A percentile compares a stretch with the other conserved stretches of the same genome.
phyloP scores from a whole-genome alignment of 2,329 filamentous ascomycete species.

The Aureobasidium zeae region DNA sequence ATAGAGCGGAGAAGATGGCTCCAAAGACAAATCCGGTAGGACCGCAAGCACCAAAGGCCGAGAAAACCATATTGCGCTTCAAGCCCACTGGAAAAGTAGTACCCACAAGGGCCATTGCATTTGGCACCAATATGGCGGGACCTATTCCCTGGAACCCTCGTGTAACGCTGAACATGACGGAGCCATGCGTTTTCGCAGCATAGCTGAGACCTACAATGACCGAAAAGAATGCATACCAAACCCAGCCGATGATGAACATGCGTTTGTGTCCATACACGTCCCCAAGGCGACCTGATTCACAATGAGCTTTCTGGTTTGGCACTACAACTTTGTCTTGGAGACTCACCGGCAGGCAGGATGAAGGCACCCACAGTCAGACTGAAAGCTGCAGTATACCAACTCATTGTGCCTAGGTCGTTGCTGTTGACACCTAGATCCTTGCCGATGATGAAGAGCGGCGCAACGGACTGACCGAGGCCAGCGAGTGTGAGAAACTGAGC shows the following conservation, averaged over 20 bases:
- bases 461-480: constrained; percentile 24
- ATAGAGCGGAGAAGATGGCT: constrained; percentile 27
- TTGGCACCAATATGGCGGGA: constrained; percentile 30
- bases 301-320: background rate
- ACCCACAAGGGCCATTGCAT: constrained; percentile 31
- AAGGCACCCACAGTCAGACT: constrained; percentile 38
- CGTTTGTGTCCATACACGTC: constrained; percentile 38
- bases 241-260: constrained; percentile 33
- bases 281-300: constrained; percentile 28
- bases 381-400: constrained; percentile 38
- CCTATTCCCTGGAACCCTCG: constrained; percentile 35
- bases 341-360: constrained; percentile 33
- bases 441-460: constrained; percentile 39
- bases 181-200: constrained; percentile 22
- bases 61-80: constrained; percentile 33
- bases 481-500: constrained; percentile 18
- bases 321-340: background rate
- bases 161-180: constrained; percentile 30
- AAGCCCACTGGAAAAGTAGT: constrained; percentile 27
- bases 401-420: constrained; percentile 33
- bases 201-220: constrained; percentile 32
- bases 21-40: constrained; percentile 31
- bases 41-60: constrained; percentile 30
- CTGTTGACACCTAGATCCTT: constrained; percentile 32
- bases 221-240: constrained; percentile 33